Percentiles rank a stretch among this genome's conserved stretches.
These are phyloP conservation scores for Colletotrichum lupini DNA, from an alignment of 2,329 filamentous ascomycete species.

Conservation along the genomic window DNA sequence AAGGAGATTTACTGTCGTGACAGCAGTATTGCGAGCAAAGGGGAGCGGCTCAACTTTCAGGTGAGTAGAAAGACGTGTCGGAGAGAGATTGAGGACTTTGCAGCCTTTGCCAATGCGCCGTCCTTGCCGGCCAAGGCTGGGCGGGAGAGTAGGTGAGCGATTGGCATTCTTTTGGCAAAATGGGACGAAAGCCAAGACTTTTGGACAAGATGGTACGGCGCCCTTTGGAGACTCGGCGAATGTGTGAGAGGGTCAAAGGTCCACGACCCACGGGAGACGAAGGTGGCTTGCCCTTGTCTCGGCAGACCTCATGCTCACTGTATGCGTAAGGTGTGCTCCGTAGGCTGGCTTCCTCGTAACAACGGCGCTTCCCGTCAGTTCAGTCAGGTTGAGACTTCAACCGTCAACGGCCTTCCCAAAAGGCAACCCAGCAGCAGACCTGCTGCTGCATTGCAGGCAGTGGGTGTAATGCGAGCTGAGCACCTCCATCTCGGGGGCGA, in stretches of 20 bases:
- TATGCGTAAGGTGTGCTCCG: neutral
- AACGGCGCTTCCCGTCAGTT: neutral
- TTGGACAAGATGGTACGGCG: neutral
- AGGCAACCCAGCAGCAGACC: neutral
- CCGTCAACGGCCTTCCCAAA: neutral
- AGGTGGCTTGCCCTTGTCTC: neutral
- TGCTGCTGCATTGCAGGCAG: neutral
- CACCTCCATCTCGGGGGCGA: neutral
- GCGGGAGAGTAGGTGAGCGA: constrained; percentile 19
- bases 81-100: constrained; percentile 4
- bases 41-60: neutral
- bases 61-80: constrained; percentile 2
- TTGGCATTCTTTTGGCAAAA: constrained; percentile 29
- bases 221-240: neutral
- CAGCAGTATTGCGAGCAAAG: neutral
- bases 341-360: neutral
- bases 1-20: neutral
- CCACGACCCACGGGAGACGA: neutral
- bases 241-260: neutral
- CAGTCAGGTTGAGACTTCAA: neutral
- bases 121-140: constrained; percentile 35
- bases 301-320: neutral
- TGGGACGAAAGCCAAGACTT: constrained; percentile 28
- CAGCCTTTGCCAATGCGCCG: constrained; percentile 28
- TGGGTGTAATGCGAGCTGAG: neutral